Base-by-base conservation (phyloP, 2,329 filamentous ascomycete genomes). In the Trichoderma koningiopsis region DNA sequence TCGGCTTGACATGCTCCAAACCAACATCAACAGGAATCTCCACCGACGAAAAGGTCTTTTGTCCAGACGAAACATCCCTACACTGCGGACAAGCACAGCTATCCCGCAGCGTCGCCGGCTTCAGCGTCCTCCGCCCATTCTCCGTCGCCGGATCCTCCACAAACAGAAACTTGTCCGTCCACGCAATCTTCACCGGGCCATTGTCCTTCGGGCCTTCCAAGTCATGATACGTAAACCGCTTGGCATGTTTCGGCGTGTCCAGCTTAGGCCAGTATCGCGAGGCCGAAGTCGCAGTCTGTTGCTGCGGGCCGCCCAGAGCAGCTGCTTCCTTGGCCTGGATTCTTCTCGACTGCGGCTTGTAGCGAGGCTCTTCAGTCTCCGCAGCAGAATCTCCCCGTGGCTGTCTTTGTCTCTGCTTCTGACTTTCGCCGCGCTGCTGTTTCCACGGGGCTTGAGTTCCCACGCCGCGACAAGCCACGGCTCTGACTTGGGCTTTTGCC, bases 61-160 rank as follows among this genome's bases (percentile, higher is more conserved):
- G 87, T 56, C 87, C 87, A 1, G 88, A 89, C n/a, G 85, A 81
- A 0, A 81, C 79, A 71, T 89, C 85, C 64, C 86, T 81, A 75
- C 88, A 90, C 13, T 73, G 73, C 0, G 76, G 68, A 73, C 88
- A 90, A 43, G 79, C 76, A 73, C 88, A 90, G 24, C 80, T 78
- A 72, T 90, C 88, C 31, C 88, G 86, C 19, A 89, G 77, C 68
- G 76, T 70, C 7, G 74, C 68, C 0, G 76, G 72, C 37, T 75
- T 73, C 8, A 80, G 72, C 8, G 72, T 67, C 68, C 75, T 74
- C 7, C 74, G 71, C 6, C 73, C 72, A 4, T 71, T 37, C 8
- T 68, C 72, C 2, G 70, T 65, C 19, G 72, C 71, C 16, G 73
- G 70, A n/a, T 78, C 70, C 16, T 77, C 75, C 7, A 79, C 66